Conservation (phyloP, 257 asterid genomes). For the Euphrasia confusa region DNA sequence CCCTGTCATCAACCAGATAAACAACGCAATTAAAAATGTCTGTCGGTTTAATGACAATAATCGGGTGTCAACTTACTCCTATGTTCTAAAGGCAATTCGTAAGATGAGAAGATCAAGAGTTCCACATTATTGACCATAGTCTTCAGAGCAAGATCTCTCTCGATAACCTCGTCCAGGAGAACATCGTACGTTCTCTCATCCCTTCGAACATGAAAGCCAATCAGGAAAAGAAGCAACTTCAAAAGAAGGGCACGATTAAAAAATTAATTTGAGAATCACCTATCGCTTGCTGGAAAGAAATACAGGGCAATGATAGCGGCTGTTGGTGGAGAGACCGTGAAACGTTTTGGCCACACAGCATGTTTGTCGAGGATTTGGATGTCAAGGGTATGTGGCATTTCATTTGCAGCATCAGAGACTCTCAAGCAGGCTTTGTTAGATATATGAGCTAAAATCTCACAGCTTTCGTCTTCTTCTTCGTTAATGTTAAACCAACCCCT, state of each 20-base stretch:
- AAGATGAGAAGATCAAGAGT: conserved; percentile 28
- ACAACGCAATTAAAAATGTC: background rate
- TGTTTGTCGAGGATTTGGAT: conserved; percentile 19
- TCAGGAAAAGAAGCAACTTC: background rate
- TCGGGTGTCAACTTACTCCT: conserved; percentile 23
- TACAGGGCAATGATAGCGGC: conserved; percentile 27
- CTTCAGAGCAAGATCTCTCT: conserved; percentile 25
- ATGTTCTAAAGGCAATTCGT: conserved; percentile 22
- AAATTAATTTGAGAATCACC: conserved; percentile 13
- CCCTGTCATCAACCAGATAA: conserved; percentile 22
- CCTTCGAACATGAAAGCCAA: conserved; percentile 15
- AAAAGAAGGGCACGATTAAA: background rate
- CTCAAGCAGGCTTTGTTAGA: conserved; percentile 26
- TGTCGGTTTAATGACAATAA: background rate
- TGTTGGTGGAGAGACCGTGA: conserved; percentile 22
- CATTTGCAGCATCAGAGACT: conserved; percentile 23
- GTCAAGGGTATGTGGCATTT: conserved; percentile 20
- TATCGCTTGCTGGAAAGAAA: conserved; percentile 28
- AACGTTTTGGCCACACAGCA: conserved; percentile 20
- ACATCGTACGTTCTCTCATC: conserved; percentile 26
- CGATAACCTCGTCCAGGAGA: conserved; percentile 21
- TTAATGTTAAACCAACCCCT: conserved; percentile 24
- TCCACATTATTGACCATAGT: conserved; percentile 16
- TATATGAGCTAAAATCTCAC: conserved; percentile 22
- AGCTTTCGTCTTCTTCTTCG: conserved; percentile 18